A percentile compares a stretch with the other conserved stretches of the same genome.
Evolutionary conservation across 1,284 basidiomycete genomes (phyloP).

Genomic region (Meira miltonrushii): DNA sequence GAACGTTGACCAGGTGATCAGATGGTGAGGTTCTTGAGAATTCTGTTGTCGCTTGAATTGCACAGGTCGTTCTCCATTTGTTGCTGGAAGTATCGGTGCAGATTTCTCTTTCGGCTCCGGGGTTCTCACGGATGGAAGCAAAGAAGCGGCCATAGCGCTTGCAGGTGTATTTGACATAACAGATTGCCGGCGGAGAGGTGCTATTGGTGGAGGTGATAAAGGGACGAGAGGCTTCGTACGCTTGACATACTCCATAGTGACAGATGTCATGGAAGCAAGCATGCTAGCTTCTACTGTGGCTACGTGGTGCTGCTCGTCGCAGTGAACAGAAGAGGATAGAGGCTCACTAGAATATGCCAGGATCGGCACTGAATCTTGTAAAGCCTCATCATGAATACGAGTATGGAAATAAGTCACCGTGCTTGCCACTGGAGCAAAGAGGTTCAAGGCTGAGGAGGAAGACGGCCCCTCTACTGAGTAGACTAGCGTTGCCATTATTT

Average conservation of each 20-base stretch:
- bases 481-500: not conserved
- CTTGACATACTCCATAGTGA: not conserved
- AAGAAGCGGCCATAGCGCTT: no score
- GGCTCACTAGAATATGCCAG: not conserved
- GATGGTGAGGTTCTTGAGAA: no score
- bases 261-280: constrained; percentile 2
- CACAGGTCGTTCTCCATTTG: no score
- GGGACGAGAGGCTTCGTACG: not conserved
- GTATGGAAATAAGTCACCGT: not conserved
- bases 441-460: not conserved
- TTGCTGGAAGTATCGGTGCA: no score
- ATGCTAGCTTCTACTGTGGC: not conserved
- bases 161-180: no score
- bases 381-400: not conserved
- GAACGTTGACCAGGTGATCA: no score
- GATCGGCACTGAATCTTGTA: not conserved
- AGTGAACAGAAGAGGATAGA: not conserved
- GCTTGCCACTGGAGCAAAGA: constrained; percentile 5
- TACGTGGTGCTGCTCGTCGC: not conserved
- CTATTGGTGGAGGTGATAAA: not conserved
- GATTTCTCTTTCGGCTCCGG: no score
- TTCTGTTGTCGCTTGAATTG: no score
- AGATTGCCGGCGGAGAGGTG: no score
- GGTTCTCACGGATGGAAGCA: no score
- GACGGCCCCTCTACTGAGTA: not conserved